Conservation (phyloP, 2,329 filamentous ascomycete species). For the Fusarium graminum region DNA sequence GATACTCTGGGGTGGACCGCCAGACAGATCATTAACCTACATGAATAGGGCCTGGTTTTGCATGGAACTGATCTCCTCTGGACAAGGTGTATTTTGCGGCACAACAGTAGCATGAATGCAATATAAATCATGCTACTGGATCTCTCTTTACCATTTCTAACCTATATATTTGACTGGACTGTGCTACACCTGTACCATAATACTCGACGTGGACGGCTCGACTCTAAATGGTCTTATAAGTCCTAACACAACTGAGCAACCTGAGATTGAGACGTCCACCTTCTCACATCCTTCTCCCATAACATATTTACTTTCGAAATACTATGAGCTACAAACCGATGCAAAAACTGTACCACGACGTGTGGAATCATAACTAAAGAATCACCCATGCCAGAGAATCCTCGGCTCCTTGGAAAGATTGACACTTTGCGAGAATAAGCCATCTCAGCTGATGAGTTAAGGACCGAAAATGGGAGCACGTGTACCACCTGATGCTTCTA, state of each 20-base stretch:
- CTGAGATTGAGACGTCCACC: background rate
- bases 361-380: no score
- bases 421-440: no score
- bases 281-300: background rate
- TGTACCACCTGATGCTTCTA: constrained; percentile 11
- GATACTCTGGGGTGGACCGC: background rate
- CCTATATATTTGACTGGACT: no score
- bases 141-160: no score
- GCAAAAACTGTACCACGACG: background rate
- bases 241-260: background rate
- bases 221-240: background rate
- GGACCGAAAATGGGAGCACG: background rate
- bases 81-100: no score
- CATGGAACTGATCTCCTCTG: no score
- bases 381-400: no score
- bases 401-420: no score
- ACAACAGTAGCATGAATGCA: background rate
- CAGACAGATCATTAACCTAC: background rate
- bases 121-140: no score
- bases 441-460: background rate
- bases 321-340: background rate
- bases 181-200: no score
- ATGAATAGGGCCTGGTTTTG: no score
- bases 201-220: background rate
- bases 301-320: background rate